Base-by-base conservation (phyloP, 2,329 filamentous ascomycete genomes). In the Fusarium sublunatum region DNA sequence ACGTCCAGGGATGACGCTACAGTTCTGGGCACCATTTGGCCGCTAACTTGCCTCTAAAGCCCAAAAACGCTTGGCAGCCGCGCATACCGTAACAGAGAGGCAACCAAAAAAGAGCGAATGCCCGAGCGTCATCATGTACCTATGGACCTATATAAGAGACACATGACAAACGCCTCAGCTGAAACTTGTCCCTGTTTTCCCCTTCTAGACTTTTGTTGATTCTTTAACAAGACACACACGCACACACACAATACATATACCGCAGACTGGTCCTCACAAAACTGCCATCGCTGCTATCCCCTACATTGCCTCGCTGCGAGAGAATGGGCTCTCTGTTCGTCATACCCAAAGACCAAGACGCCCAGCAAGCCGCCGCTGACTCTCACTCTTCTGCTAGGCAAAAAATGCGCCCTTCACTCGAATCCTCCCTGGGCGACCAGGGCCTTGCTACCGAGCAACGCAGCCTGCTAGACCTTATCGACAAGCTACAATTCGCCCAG, bases 381-480 rank as follows among this genome's bases (percentile, higher is more conserved):
- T 62, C 65, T 71, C 61, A 69, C 64, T 53, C 43, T 55, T 62
- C 50, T 46, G 44, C 52, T 65, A 70, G 70, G 51, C 68, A 58
- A 62, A 68, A 69, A 15, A 79, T 78, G 77, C 69, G 76, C 58
- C 74, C 72, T 44, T 77, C 79, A 24, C 77, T 84, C 63, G 80
- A 83, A 58, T 77, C 80, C 24, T 81, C 82, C 43, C 70, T 84
- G 51, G 79, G 80, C 52, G 81, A 81, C 48, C 77, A 79, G 64
- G 81, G 81, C 58, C 78, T 84, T 42, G 82, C 80, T 39, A 75
- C 80, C 54, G 84, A 87, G 67, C 84, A 87, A 73, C 78, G 82
- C 8, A 79, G 79, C 13, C 78, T 88, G 35, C 77, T 88, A 36
- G 83, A 88, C 61, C 81, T 84, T 43, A 80, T 87, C 53, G 82